Conservation (phyloP, 495 filamentous ascomycete species). For the Hypomontagnella submonticulosa region DNA sequence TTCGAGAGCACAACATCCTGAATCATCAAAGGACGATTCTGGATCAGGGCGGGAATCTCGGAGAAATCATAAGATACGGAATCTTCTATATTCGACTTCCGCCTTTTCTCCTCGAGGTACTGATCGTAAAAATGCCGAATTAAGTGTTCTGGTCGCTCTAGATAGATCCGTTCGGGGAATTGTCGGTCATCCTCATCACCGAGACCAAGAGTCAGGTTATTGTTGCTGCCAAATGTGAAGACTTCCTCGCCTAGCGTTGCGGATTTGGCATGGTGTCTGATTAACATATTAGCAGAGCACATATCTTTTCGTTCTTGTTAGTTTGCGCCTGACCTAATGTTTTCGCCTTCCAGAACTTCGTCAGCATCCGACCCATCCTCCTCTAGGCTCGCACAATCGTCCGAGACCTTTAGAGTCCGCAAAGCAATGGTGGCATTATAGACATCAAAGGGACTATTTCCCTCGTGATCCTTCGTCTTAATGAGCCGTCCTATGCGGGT, state of each 20-base stretch:
- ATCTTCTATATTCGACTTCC: conserved; percentile 36
- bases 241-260: conserved; percentile 79
- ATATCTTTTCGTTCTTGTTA: not conserved
- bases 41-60: conserved; percentile 74
- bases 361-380: conserved; percentile 58
- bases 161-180: conserved; percentile 81
- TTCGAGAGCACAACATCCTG: conserved; percentile 88
- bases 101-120: conserved; percentile 56
- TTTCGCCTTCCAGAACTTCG: conserved; percentile 42
- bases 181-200: conserved; percentile 94
- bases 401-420: conserved; percentile 52
- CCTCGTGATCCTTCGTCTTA: conserved; percentile 95
- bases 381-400: conserved; percentile 38
- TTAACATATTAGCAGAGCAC: conserved; percentile 21
- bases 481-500: conserved; percentile 72
- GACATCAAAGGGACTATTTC: conserved; percentile 92
- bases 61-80: conserved; percentile 49
- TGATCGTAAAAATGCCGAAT: conserved; percentile 74
- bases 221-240: conserved; percentile 93
- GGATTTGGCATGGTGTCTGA: conserved; percentile 37
- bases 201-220: conserved; percentile 90
- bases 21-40: conserved; percentile 74
- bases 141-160: conserved; percentile 85
- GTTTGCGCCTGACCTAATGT: conserved; percentile 35
- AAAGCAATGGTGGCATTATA: conserved; percentile 84